phyloP scores from a whole-genome alignment of 306 rosid species.

The Gleditsia sinensis region DNA sequence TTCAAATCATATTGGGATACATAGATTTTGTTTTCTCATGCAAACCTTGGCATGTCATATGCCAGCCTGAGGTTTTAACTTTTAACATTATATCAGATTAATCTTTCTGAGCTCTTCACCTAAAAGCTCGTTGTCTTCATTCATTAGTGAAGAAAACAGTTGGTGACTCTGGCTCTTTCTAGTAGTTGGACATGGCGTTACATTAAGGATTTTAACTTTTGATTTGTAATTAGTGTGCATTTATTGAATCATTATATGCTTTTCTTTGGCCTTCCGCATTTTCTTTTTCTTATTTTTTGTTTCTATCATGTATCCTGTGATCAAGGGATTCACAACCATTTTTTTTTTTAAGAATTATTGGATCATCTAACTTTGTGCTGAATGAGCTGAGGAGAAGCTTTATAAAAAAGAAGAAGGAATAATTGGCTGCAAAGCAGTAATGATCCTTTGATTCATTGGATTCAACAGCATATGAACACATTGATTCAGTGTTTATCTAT shows the following conservation, averaged over 20 bases:
- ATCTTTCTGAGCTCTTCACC: not conserved
- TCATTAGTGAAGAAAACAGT: conserved; percentile 9
- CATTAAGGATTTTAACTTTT: too few relatives aligned
- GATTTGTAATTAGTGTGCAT: too few relatives aligned
- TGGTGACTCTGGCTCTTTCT: too few relatives aligned
- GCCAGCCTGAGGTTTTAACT: conserved; percentile 3
- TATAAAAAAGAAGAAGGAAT: not conserved
- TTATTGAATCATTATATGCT: too few relatives aligned
- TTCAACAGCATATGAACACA: not conserved
- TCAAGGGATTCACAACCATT: not conserved
- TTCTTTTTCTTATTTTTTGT: too few relatives aligned
- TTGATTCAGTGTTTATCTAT: not conserved
- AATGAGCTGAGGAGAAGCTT: not conserved
- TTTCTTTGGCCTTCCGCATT: too few relatives aligned
- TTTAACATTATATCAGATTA: not conserved
- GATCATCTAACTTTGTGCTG: not conserved
- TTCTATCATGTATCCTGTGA: not conserved
- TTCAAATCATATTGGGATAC: conserved; percentile 13
- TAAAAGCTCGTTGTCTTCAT: not conserved
- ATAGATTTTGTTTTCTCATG: conserved; percentile 5
- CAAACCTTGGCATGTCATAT: conserved; percentile 15
- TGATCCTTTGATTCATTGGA: not conserved
- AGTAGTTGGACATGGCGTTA: too few relatives aligned
- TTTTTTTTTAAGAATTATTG: not conserved
- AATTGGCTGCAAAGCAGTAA: not conserved